Evolutionary conservation across 345 rosid species (phyloP), one percentile per base, ranked within the genome.

Genomic region (Kandelia obovata): DNA sequence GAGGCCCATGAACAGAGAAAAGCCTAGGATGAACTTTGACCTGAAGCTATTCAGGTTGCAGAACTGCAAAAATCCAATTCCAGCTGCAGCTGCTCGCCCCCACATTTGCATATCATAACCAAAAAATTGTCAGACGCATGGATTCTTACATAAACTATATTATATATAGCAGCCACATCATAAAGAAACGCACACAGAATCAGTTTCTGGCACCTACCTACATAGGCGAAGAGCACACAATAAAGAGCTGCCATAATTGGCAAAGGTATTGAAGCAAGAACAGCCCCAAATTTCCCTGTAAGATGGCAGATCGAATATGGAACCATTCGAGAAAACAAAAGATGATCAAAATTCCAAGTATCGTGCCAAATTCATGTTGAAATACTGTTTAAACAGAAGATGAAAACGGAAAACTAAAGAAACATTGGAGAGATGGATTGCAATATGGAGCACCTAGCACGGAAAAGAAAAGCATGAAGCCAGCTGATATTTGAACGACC

Each of bases 221-320:
- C 93, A 64, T 91, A 91, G 27, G 88, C 93, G 51, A 84, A 91
- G 39, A 95, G 88, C 61, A 95, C 83, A 68, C 99, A 95, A 73
- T 89, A 87, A 66, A 89, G 9, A 53, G 97, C 97, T 39, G 96
- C 97, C 21, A 90, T 49, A 43, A 95, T 88, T 0, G 96, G 96
- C 69, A 91, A 69, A 3, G 96, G 97, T 76, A 92, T 87, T 0
- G 97, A 95, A 49, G 97, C 97, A 67, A 92, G 78, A 82, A 95
- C 78, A 39, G 97, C 93, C n/a, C 99, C 93, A 23, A 89, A 92
- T 82, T 92, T 91, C 58, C 97, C 97, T 94, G 87, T 71, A 64
- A 74, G 52, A 60, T 57, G 46, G 25, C 11, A 35, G 20, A 56
- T 43, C 49, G 61, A 67, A 25, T 17, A 32, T 53, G 39, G 37